Evolutionary conservation across 169 alveolate species (phyloP), one percentile per base, ranked within the genome.

Genomic region (Cryptosporidium meleagridis): DNA sequence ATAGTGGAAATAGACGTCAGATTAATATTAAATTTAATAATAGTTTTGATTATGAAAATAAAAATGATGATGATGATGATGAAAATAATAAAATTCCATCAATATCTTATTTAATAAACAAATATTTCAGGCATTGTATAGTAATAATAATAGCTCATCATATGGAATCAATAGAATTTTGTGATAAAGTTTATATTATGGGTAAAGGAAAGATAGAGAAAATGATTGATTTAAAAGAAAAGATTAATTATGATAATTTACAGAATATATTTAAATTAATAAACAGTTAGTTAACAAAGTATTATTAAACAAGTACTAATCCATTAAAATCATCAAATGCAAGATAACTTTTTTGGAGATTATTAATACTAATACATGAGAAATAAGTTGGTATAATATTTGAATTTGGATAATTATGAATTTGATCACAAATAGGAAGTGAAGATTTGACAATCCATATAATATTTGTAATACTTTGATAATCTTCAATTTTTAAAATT

Each of bases 81-180:
- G 39, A 31, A 6, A 9, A 53, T 16, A 37, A 37, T 23, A 33
- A 29, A 21, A n/a, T 65, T 18, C 73, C 75, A 23, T 41, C 89
- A 16, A 59, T 80, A 12, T 65, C 89, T 9, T 80, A 80, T 67
- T 53, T 80, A 41, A 65, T 80, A 21, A 80, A 62, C 9, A 59
- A 80, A 8, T 51, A 80, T 67, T 80, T 80, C 23, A 61, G 80
- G 41, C 89, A 80, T 33, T 80, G 89, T 51, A 80, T 80, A 26
- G 89, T 48, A n/a, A 80, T 80, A 35, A 80, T 80, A 21, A 80
- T 80, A 61, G 75, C 89, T 48, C 89, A 80, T 48, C 73, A 80
- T n/a, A 62, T 44, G 44, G 89, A 80, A 44, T 80, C 89, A 9
- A 80, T 80, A 80, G 48, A 80, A 21, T 80, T 59, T 29, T 80